Base-by-base conservation (phyloP, 306 rosid species). In the Rosa multiflora region DNA sequence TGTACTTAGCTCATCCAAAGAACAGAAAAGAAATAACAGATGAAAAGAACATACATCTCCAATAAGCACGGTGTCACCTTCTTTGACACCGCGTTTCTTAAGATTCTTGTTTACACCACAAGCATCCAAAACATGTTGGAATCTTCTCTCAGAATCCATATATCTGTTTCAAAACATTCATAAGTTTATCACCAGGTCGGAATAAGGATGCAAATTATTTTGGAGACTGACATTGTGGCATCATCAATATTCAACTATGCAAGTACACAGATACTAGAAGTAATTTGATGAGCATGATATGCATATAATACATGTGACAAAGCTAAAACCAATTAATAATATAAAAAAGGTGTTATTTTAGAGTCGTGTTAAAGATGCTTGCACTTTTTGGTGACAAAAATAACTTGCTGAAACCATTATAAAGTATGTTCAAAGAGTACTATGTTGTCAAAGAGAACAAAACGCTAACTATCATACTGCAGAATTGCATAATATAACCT, bases 121-220 rank as follows among this genome's bases (percentile, higher is more conserved):
- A 78, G 99, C 99, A 78, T 95, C 98, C 75, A 93, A 91, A 77
- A 91, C 98, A 88, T 93, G 95, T 81, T 93, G 94, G 84, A 95
- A 95, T 81, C 99, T 93, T 90, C 81, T 95, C 67, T 85, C 99
- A 18, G 98, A 95, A 73, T 95, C 99, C 85, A 85, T 48, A 58
- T 95, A 95, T 75, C 97, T 91, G 87, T 84, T 78, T 12, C 26
- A 80, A 76, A 47, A 83, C 51, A 77, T 62, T 77, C 76, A 76
- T 52, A 66, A 32, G 4, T 44, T 84, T 80, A 63, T 81, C 69
- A 74, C 55, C 62, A 79, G 75, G 63, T 72, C 59, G 68, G 35
- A 32, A n/a, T 17, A 73, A 39, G 71, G 20, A 61, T 62, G 58
- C 32, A 35, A 43, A 63, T 70, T 43, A 23, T 20, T 42, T 59